Base-by-base conservation (phyloP, 768 basidiomycete genomes). In the Grammothele lineata region DNA sequence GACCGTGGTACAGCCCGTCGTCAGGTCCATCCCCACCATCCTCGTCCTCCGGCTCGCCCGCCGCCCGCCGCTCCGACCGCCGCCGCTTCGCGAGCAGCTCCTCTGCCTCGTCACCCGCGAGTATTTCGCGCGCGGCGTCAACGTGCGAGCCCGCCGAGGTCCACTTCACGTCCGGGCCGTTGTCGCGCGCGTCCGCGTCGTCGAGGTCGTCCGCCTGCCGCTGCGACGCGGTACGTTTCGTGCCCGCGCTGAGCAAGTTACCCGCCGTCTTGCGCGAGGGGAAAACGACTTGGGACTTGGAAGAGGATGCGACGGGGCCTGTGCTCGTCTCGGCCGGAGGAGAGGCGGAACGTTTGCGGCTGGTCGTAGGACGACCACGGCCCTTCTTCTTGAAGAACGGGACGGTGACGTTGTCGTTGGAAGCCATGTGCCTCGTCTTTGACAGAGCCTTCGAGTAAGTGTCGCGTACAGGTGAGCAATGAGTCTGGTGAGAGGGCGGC, bases 341-440 rank as follows among this genome's bases (percentile, higher is more conserved):
- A 0, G 85, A 88, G 5, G 71, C 60, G 3, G 89, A 90, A 21
- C 92, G 78, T 58, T 87, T 85, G 30, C 94, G 79, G 3, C 76
- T 65, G 0, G 87, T 87, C 3, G 81, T 74, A 2, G 92, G 92
- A 1, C 92, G 77, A 3, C 83, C 75, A 56, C 84, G 86, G 33
- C 86, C 83, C 61, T 85, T 89, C 63, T 85, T 89, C 70, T 87
- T 95, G 70, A 95, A 91, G 69, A 96, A 93, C 3, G 90, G 83
- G 0, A 95, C 90, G 38, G 74, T 79, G 12, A 76, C 58, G 41
- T 64, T 60, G 21, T 53, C 40, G 39, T 66, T 38, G 18, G 50
- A 42, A 4, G 55, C 37, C 55, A 56, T 56, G 22, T n/a, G n/a
- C n/a, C n/a, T n/a, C n/a, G n/a, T n/a, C n/a, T n/a, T 7, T 10